phyloP scores from a whole-genome alignment of 331 rosid genomes.

The Spiraea crenata region DNA sequence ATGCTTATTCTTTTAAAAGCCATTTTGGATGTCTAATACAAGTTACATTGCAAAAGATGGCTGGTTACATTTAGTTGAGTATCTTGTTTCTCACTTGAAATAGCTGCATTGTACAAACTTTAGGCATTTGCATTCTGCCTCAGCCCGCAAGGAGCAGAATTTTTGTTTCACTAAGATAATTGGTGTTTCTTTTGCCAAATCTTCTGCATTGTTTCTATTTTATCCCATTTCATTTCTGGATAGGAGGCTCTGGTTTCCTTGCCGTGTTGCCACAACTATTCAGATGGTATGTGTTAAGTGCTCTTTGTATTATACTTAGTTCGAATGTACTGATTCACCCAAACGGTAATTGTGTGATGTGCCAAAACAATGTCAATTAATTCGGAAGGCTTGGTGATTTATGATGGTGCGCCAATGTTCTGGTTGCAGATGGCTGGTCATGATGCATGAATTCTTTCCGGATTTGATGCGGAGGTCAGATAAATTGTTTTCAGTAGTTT shows the following conservation, averaged over 20 bases:
- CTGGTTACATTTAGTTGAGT: neutral
- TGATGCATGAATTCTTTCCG: neutral
- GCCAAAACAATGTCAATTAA: neutral
- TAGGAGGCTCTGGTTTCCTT: no score
- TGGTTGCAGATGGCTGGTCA: neutral
- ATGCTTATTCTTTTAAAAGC: constrained; percentile 1
- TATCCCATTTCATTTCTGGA: no score
- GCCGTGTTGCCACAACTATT: no score
- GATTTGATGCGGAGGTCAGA: neutral
- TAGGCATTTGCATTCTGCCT: neutral
- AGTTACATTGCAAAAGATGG: neutral
- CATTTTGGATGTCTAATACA: neutral
- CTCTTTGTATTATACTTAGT: no score
- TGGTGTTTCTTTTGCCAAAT: neutral
- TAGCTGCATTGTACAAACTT: neutral
- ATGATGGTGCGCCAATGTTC: neutral
- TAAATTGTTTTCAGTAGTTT: neutral
- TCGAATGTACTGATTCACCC: neutral
- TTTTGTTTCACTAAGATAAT: neutral
- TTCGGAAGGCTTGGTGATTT: neutral
- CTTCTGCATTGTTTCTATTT: no score
- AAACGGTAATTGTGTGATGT: neutral
- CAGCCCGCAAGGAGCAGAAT: neutral
- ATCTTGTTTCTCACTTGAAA: neutral
- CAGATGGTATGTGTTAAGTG: no score